These are phyloP conservation scores for Circinella umbellata DNA, from an alignment of 371 early-diverging fungal genomes.

Conservation along the genomic window DNA sequence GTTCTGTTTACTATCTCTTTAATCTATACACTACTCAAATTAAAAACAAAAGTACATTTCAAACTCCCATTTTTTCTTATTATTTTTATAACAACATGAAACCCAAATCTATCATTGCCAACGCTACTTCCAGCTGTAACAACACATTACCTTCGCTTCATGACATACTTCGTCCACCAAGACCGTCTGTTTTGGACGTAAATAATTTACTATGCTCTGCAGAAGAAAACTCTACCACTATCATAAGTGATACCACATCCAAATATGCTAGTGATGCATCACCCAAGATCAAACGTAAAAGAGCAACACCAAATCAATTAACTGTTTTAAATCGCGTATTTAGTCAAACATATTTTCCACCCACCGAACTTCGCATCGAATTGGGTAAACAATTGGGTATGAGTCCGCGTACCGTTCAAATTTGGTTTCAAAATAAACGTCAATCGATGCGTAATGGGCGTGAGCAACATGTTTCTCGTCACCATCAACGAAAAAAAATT, in stretches of 20 bases:
- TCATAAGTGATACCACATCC: not conserved
- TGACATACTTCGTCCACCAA: not conserved
- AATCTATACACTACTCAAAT: not conserved
- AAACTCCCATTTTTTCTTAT: too few relatives aligned
- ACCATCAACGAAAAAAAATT: not conserved
- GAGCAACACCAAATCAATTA: conserved; percentile 36
- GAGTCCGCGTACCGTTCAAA: conserved; percentile 76
- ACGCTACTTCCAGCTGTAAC: not conserved
- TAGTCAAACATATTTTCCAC: conserved; percentile 54
- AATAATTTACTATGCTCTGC: conserved; percentile 1
- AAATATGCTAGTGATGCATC: not conserved
- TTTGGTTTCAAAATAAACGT: conserved; percentile 94
- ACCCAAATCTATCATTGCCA: not conserved
- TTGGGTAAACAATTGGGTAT: conserved; percentile 82
- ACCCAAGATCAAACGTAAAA: conserved; percentile 16
- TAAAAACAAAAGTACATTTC: too few relatives aligned
- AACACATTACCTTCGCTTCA: not conserved
- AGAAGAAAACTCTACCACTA: not conserved
- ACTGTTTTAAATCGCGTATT: conserved; percentile 50
- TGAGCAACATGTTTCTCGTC: conserved; percentile 19
- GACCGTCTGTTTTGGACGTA: conserved; percentile 6
- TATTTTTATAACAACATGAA: not conserved
- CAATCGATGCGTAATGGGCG: conserved; percentile 45
- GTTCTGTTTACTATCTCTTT: not conserved
- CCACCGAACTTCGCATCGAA: conserved; percentile 71